Base-by-base conservation (phyloP, 2,329 filamentous ascomycete genomes). In the Cordyceps pruinosa region DNA sequence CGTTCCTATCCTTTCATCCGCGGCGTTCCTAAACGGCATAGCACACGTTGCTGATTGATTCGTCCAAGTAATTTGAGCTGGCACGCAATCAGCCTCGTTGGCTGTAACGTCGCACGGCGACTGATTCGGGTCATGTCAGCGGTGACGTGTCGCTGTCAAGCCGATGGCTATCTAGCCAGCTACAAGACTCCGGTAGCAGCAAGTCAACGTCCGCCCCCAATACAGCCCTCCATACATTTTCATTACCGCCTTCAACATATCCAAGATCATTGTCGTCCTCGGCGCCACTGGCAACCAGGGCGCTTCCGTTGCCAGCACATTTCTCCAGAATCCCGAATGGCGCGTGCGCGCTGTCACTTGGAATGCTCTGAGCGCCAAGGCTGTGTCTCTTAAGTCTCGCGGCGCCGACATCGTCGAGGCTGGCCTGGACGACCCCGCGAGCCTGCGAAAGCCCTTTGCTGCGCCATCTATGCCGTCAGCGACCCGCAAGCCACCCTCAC, bases 271-370 rank as follows among this genome's bases (percentile, higher is more conserved):
- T 26, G 60, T 58, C 23, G 66, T 71, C n/a, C 69, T 72, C 55
- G 70, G 72, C 28, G 69, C 68, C 44, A 73, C 72, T 2, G 71
- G 72, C 32, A 65, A 66, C 52, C 72, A 76, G 61, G 74, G 73
- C 37, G 68, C 68, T 21, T 71, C 71, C 25, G 70, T 75, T 15
- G 66, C 73, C 58, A 49, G 60, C 3, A 63, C 65, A 34, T 69
- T 75, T 60, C 69, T 76, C 50, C 65, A 64, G 41, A 68, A 76
- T 63, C 61, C 74, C 1, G 63, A 61, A 5, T 69, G 61, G 59
- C 49, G 53, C 19, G 59, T 69, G 17, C 65, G 67, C 5, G 67
- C 56, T 32, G 9, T 68, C 23, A 68, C 65, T 5, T 65, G 67
- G 26, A 61, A 64, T 57, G 30, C 61, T 1, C 37, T 55, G 1